phyloP scores from a whole-genome alignment of 2,329 filamentous ascomycete species.

The Penicillium janthinellum region DNA sequence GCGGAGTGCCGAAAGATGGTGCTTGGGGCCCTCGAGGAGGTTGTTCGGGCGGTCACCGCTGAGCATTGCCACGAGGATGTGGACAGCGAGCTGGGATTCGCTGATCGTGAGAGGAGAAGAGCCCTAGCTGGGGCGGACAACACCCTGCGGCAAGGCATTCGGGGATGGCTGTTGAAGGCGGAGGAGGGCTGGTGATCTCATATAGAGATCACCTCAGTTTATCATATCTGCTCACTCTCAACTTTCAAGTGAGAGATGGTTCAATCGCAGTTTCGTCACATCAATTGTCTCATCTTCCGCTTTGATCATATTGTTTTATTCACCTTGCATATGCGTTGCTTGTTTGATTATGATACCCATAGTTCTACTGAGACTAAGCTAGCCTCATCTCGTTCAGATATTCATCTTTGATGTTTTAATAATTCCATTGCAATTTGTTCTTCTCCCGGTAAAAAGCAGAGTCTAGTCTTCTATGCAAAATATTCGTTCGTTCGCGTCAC shows the following conservation, averaged over 20 bases:
- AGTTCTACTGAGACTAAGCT: slow-evolving; percentile 9
- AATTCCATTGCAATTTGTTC: neutral
- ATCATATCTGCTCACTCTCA: neutral
- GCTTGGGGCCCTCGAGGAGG: slow-evolving; percentile 58
- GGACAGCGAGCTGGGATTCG: slow-evolving; percentile 33
- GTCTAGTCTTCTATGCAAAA: neutral
- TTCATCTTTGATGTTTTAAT: neutral
- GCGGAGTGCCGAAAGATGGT: slow-evolving; percentile 58
- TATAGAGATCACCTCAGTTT: slow-evolving; percentile 1
- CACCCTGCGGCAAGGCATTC: slow-evolving; percentile 58
- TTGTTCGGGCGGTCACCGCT: slow-evolving; percentile 57
- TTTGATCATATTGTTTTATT: slow-evolving; percentile 12
- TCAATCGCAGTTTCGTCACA: neutral
- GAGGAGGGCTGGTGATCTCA: slow-evolving; percentile 45
- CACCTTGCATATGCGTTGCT: slow-evolving; percentile 12
- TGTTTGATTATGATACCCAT: slow-evolving; percentile 29
- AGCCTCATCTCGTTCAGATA: neutral
- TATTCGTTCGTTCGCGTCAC: neutral
- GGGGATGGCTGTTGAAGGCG: slow-evolving; percentile 57
- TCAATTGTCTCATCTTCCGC: neutral
- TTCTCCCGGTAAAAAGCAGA: slow-evolving; percentile 1
- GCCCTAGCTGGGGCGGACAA: slow-evolving; percentile 47
- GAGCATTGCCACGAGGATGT: slow-evolving; percentile 48
- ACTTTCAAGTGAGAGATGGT: neutral
- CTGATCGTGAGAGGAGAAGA: slow-evolving; percentile 39